Conservation (phyloP, 1,139 yeast genomes). For the Yamadazyma songkhlaensis region DNA sequence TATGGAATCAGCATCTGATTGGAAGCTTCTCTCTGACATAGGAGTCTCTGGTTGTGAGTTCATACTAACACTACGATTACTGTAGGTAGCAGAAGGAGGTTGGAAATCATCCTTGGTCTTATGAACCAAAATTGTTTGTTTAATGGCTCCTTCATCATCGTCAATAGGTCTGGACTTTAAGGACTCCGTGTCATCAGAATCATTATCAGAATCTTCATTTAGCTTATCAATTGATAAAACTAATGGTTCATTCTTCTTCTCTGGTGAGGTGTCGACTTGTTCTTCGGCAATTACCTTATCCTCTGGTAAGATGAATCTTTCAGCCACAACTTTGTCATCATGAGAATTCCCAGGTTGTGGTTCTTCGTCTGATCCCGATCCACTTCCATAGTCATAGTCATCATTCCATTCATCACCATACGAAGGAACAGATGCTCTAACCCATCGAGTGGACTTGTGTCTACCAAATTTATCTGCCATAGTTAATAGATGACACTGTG, state of each 20-base stretch:
- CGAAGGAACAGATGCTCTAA: slow-evolving; percentile 52
- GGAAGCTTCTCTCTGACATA: slow-evolving; percentile 30
- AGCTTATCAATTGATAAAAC: slow-evolving; percentile 38
- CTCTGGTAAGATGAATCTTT: slow-evolving; percentile 13
- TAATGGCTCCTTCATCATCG: slow-evolving; percentile 6
- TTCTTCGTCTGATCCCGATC: slow-evolving; percentile 9
- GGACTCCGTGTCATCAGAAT: slow-evolving; percentile 10
- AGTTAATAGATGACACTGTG: neutral
- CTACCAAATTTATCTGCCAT: slow-evolving; percentile 39
- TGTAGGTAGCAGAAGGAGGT: slow-evolving; percentile 34
- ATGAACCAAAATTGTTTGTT: slow-evolving; percentile 5
- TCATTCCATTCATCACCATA: slow-evolving; percentile 61
- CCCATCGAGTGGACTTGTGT: slow-evolving; percentile 65
- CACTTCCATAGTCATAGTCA: slow-evolving; percentile 29
- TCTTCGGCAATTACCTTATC: neutral
- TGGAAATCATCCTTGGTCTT: slow-evolving; percentile 9
- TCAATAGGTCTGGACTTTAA: neutral
- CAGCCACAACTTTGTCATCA: slow-evolving; percentile 12
- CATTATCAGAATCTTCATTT: slow-evolving; percentile 18
- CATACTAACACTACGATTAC: slow-evolving; percentile 2
- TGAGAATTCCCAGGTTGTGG: slow-evolving; percentile 11
- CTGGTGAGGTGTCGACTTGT: neutral
- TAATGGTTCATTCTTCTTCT: slow-evolving; percentile 15
- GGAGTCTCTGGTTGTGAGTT: slow-evolving; percentile 27
- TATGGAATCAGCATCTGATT: slow-evolving; percentile 33